Evolutionary conservation across 306 rosid species (phyloP), one percentile per base, ranked within the genome.

Genomic region (Ammopiptanthus mongolicus): DNA sequence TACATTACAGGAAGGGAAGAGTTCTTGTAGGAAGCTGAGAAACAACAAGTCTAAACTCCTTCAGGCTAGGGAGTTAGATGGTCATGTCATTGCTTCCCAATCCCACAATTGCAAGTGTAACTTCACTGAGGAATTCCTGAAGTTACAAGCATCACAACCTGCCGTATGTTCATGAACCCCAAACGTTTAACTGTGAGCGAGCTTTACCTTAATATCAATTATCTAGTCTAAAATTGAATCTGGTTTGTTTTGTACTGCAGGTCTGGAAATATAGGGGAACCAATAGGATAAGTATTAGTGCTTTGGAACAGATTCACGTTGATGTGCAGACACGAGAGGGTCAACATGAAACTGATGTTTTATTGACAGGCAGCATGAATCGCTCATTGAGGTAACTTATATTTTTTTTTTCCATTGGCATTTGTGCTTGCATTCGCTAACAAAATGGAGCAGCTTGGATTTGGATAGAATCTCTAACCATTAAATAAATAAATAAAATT

Each of bases 41-140:
- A 67, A 75, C 64, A 87, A 71, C 79, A 85, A 88, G 6, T 65
- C 79, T 8, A 90, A 79, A 78, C 73, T 95, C 86, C 92, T 95
- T 84, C 96, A 80, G 48, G 87, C 73, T 31, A 88, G 96, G 85
- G 97, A 91, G 88, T 77, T 95, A 75, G 84, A 61, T 78, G 96
- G 98, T 81, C 80, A 70, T 74, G 64, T 80, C 60, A 82, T 83
- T 80, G 78, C 84, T 6, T 84, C 88, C 65, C 77, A 36, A 52
- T 83, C 88, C 64, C 77, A 41, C 57, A 72, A 29, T 83, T 74
- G 83, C 60, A 91, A 83, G 71, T 68, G 84, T 53, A 87, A 73
- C 83, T 88, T 95, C 85, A 76, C 66, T 17, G 97, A 90, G 79
- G 93, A 91, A 69, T 80, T 83, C 52, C 84, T 64, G 71, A 95